Base-by-base conservation (phyloP, 768 basidiomycete genomes). In the Tricholoma furcatifolium region DNA sequence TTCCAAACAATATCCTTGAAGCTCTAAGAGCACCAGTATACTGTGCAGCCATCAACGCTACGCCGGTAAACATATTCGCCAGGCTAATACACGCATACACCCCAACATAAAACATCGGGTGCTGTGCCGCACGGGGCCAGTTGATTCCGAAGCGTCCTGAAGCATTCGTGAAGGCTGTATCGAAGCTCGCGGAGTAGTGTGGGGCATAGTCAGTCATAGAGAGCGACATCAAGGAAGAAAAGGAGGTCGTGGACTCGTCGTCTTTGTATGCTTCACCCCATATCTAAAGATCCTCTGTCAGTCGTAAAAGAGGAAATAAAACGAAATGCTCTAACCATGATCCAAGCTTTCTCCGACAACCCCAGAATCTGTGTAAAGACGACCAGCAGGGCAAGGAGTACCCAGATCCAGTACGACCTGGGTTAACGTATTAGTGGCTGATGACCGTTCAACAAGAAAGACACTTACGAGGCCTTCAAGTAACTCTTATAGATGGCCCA, bases 401-500 rank as follows among this genome's bases (percentile, higher is more conserved):
- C 69, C 85, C 86, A 88, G 2, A 81, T 85, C 78, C 77, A 83
- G 58, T 86, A 87, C 0, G 84, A 86, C 21, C 84, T 84, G 27
- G 4, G 27, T 27, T 7, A 27, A 58, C 4, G 14, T 43, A 31
- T 7, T 12, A 32, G 11, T 30, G 38, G 17, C 15, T 2, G 32
- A 31, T 4, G 4, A 11, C 21, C 21, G 8, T 14, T 21, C 14
- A 32, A 38, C 17, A 14, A 39, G 47, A 10, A 23, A 32, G 27
- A 27, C 7, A 78, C 83, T 43, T 55, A 88, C 85, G 87, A 86
- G 14, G 84, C 87, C 64, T 82, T 76, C 53, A 93, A 64, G 61
- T 94, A 91, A 5, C 80, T 73, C 11, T 82, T 79, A 53, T 86
- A 86, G 30, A 85, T 76, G 1, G 71, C 68, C 87, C 89, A 92